Evolutionary conservation across 257 asterid genomes (phyloP), one percentile per base, ranked within the genome.

Genomic region (Fraxinus pennsylvanica): DNA sequence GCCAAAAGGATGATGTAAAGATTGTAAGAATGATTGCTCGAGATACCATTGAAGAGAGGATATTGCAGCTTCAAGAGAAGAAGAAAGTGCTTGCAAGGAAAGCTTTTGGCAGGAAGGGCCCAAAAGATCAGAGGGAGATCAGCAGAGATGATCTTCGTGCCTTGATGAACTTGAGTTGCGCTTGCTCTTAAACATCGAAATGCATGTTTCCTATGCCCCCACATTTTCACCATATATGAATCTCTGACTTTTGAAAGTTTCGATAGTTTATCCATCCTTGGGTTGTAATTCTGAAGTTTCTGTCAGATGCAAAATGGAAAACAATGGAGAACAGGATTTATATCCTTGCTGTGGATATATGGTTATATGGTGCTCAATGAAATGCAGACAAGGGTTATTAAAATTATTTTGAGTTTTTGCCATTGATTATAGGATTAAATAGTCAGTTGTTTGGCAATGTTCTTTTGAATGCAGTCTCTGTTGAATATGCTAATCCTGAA

Each of bases 1-100:
- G 99, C 2, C 99, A 95, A 73, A 90, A 76, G 78, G 85, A 84
- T 6, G 93, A 90, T 0, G 98, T 95, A 38, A 87, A 83, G 84
- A 79, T 95, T 9, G 94, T 95, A 84, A 85, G 96, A 83, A 38
- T 95, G 90, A 91, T 95, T 19, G 99, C 93, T 1, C 78, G 84
- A 71, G 81, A 91, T 72, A 93, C 97, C 21, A 83, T 93, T 3
- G 98, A 95, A 41, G 99, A 91, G 86, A 85, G 93, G 81, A 87
- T 95, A 59, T 72, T 93, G 85, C 83, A 86, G 68, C 81, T 95
- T 76, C 99, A 95, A 77, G 98, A 90, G 83, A 87, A 82, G 25
- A 95, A 95, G 83, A 87, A 89, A 63, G 63, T 81, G 81, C 85
- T 95, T 72, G 97, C 97, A 0, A 84, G 84, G 72, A 89, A 86